These are phyloP conservation scores for Boletus rubroflammeus DNA, from an alignment of 768 basidiomycete genomes.

Conservation along the genomic window DNA sequence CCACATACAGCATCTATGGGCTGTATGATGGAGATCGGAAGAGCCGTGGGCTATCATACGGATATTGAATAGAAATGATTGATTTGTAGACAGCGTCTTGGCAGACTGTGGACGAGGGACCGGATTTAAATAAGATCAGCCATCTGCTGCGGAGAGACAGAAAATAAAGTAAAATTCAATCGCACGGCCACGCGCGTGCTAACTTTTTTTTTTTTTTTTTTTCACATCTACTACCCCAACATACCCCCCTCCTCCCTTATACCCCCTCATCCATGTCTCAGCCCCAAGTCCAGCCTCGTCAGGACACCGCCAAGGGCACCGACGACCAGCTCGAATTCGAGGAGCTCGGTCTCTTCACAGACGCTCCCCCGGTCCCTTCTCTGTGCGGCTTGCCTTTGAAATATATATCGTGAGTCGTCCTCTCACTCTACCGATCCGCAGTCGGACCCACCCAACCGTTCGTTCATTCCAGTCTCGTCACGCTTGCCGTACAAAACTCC, in stretches of 20 bases:
- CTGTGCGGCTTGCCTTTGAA: constrained; percentile 72
- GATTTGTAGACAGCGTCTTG: constrained; percentile 19
- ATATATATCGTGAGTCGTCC: constrained; percentile 66
- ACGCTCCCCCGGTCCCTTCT: constrained; percentile 43
- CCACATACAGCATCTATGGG: constrained; percentile 81
- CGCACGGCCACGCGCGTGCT: constrained; percentile 1
- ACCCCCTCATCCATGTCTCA: constrained; percentile 29
- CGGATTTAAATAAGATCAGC: too few species aligned
- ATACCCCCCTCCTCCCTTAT: constrained; percentile 18
- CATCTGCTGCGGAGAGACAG: constrained; percentile 22
- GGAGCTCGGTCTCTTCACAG: constrained; percentile 42
- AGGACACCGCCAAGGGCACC: constrained; percentile 28
- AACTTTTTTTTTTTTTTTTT: neutral
- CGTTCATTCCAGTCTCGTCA: constrained; percentile 53
- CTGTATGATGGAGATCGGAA: constrained; percentile 64
- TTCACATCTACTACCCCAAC: neutral
- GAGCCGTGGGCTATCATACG: constrained; percentile 35
- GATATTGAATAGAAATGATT: constrained; percentile 17
- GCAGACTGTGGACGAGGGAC: neutral
- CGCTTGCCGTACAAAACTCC: constrained; percentile 92
- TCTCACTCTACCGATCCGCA: constrained; percentile 1
- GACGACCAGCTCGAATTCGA: constrained; percentile 42
- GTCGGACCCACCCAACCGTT: neutral
- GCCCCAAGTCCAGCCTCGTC: constrained; percentile 4
- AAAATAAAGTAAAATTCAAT: constrained; percentile 9